Evolutionary conservation across 2,329 filamentous ascomycete species (phyloP), one percentile per base, ranked within the genome.

Genomic region (Xylaria digitata): DNA sequence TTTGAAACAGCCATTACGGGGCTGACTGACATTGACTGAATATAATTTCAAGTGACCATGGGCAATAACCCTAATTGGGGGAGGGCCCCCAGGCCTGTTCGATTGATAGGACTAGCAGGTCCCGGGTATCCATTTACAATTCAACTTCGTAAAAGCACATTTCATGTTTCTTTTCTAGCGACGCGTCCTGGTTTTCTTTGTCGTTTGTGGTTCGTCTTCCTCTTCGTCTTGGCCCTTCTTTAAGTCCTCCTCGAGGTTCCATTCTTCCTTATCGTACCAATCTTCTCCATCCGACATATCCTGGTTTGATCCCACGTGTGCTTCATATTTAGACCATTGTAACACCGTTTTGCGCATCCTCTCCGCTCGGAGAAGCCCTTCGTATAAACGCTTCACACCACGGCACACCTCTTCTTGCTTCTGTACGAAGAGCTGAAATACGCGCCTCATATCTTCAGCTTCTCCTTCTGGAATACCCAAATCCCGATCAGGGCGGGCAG

Each of bases 281-380:
- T 96, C 93, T 81, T 96, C 93, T 11, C 92, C 92, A 76, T 96
- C 93, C 57, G 91, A 94, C 89, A 96, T 89, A 77, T 94, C 92
- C 56, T 89, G 79, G 76, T 89, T 88, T 19, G 82, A 76, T 1
- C 89, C 87, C 59, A 83, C 84, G 74, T 95, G 92, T 23, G 86
- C 92, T 80, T 95, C 92, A 1, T 92, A 90, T 76, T 93, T 93
- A 71, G 89, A 86, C 90, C 91, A 94, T 71, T 87, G 86, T 76
- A 90, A 85, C 2, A 96, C 91, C 21, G 89, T 86, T 73, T 87
- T 88, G 32, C 92, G 86, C 78, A 92, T 85, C 50, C 91, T 86
- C 72, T 95, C 89, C 1, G 92, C 92, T 72, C 87, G 87, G 68
- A 94, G 82, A 59, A 96, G 83, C 0, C 92, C 91, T 57, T 89